Percentiles rank a stretch among this genome's conserved stretches.
Conservation (phyloP, 1,284 basidiomycete species). For the Ceratobasidium sp. region DNA sequence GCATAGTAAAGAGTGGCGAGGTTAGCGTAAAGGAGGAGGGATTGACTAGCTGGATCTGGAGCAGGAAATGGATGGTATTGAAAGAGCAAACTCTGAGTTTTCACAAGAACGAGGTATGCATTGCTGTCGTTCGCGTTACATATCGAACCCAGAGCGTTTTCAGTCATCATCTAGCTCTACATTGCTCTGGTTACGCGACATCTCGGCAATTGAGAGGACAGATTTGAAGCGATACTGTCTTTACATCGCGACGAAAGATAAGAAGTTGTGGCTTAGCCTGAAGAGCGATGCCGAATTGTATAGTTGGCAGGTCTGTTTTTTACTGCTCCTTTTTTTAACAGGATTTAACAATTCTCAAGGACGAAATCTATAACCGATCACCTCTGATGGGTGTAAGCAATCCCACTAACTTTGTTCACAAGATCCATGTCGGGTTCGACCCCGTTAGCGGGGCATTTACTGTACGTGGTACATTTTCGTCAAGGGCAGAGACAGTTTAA, state of each 20-base stretch:
- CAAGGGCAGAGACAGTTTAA: background rate
- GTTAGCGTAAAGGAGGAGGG: slow-evolving; percentile 90
- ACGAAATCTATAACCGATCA: slow-evolving; percentile 92
- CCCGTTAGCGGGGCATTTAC: slow-evolving; percentile 93
- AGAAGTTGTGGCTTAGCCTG: slow-evolving; percentile 76
- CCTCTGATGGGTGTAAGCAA: slow-evolving; percentile 92
- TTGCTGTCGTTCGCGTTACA: slow-evolving; percentile 10
- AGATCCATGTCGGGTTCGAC: slow-evolving; percentile 98
- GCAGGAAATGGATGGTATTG: slow-evolving; percentile 88
- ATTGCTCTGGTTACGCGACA: slow-evolving; percentile 75
- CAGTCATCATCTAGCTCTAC: slow-evolving; percentile 71
- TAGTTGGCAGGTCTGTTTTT: slow-evolving; percentile 71
- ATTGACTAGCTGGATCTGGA: slow-evolving; percentile 91
- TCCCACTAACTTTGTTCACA: slow-evolving; percentile 97
- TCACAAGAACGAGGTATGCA: slow-evolving; percentile 89
- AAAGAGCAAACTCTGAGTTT: slow-evolving; percentile 82
- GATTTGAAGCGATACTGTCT: slow-evolving; percentile 94
- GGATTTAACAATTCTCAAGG: slow-evolving; percentile 48
- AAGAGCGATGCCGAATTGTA: slow-evolving; percentile 97
- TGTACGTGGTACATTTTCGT: slow-evolving; percentile 55
- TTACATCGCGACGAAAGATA: slow-evolving; percentile 83
- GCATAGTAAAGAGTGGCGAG: slow-evolving; percentile 67
- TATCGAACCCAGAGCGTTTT: slow-evolving; percentile 6
- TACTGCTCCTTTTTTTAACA: background rate
- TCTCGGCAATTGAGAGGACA: slow-evolving; percentile 86